A percentile compares a stretch with the other conserved stretches of the same genome.
phyloP scores from a whole-genome alignment of 2,329 filamentous ascomycete genomes.

The Microthyrium microscopicum region DNA sequence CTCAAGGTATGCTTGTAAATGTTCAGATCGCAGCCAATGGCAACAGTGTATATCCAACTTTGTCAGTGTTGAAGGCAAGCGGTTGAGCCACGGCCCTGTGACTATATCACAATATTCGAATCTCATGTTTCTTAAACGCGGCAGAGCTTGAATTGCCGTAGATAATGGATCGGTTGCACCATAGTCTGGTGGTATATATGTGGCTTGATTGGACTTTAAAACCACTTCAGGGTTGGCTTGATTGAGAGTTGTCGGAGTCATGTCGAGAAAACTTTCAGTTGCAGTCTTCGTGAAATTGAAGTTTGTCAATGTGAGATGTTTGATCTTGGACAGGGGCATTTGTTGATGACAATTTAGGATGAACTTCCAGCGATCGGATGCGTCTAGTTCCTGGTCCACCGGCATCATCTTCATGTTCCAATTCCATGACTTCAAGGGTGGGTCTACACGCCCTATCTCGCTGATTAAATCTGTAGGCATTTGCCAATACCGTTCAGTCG shows the following conservation, averaged over 20 bases:
- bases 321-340: slow-evolving; percentile 20
- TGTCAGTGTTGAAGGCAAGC: slow-evolving; percentile 48
- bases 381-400: slow-evolving; percentile 28
- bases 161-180: slow-evolving; percentile 23
- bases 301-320: slow-evolving; percentile 19
- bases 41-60: slow-evolving; percentile 66
- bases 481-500: slow-evolving; percentile 41
- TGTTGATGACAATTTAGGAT: slow-evolving; percentile 30
- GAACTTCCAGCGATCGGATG: slow-evolving; percentile 39
- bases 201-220: slow-evolving; percentile 15
- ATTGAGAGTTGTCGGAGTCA: slow-evolving; percentile 2
- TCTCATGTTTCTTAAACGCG: slow-evolving; percentile 47
- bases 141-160: slow-evolving; percentile 39
- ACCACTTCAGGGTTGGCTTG: slow-evolving; percentile 3
- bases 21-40: slow-evolving; percentile 51
- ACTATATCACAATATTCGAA: slow-evolving; percentile 62
- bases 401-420: slow-evolving; percentile 38
- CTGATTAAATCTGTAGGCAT: slow-evolving; percentile 52
- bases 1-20: slow-evolving; percentile 49
- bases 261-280: not conserved
- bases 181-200: slow-evolving; percentile 24
- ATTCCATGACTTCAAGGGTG: slow-evolving; percentile 32
- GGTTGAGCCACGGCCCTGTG: slow-evolving; percentile 48
- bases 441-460: slow-evolving; percentile 36
- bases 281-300: slow-evolving; percentile 10